Conservation (phyloP, 73 alveolate species). For the Uronychia binucleata region DNA sequence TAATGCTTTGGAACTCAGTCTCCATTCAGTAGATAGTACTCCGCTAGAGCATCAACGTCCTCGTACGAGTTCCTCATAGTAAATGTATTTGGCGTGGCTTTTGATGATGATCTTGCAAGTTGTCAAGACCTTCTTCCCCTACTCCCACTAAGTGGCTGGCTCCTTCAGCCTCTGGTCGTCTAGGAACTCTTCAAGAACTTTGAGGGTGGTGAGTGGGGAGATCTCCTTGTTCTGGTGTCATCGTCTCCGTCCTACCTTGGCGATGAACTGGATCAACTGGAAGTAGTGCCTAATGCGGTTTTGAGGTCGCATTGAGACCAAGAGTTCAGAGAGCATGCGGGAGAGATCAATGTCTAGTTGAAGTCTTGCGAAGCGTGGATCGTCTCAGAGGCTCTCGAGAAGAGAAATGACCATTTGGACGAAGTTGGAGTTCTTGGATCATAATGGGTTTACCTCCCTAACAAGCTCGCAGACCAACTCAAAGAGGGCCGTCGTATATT, state of each 20-base stretch:
- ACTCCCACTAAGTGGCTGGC: neutral
- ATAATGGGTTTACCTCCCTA: neutral
- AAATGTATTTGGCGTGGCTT: neutral
- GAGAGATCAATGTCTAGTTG: neutral
- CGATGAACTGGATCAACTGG: neutral
- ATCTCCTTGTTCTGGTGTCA: neutral
- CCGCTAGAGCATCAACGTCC: neutral
- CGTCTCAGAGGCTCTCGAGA: neutral
- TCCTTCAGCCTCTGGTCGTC: neutral
- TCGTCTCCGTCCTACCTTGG: neutral
- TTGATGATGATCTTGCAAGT: neutral
- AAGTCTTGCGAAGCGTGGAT: neutral
- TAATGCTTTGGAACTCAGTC: neutral
- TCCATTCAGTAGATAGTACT: neutral
- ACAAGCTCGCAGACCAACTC: neutral
- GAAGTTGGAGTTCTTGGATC: neutral
- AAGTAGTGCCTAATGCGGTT: neutral
- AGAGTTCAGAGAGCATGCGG: neutral
- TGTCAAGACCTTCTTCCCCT: neutral
- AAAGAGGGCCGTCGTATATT: neutral
- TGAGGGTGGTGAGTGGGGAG: neutral
- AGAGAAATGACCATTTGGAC: neutral
- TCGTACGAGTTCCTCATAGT: neutral
- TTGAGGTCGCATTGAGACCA: neutral
- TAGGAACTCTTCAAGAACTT: neutral